Evolutionary conservation across 257 asterid species (phyloP), one percentile per base, ranked within the genome.

Genomic region (Pogostemon cablin): DNA sequence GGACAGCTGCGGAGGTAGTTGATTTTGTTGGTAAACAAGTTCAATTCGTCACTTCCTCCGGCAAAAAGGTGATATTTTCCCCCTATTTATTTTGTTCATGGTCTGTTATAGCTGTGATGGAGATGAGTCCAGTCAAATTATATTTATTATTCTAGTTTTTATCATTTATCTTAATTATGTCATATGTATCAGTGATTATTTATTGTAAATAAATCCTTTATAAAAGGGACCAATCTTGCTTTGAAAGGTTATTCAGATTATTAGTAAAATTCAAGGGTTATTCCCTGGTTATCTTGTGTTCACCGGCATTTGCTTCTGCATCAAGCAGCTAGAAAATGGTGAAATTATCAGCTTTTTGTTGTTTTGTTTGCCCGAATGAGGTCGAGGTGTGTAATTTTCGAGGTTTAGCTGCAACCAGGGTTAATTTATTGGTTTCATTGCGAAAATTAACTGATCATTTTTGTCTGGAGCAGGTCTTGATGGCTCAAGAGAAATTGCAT

Each of bases 1-100:
- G 98, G 99, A 82, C 78, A 49, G 85, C 81, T 61, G 99, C 97
- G 42, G 91, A 88, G 81, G 96, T 89, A 35, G 62, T 79, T 62
- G 95, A 81, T 68, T 80, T 89, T 69, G 69, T 79, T 39, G 96
- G 95, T 15, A 89, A 86, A 81, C 91, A 89, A 72, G 95, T 88
- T 80, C 90, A 86, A 76, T 74, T 95, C 10, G 79, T 88, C 65
- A 88, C 98, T 72, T 75, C 77, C 11, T 39, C 86, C 64, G 92
- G 93, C 41, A 89, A 86, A 72, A 91, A 95, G 96, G 98, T 95
- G 58, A 63, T 46, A 32, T 20, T 39, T 62, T 40, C 37, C 38
- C 67, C 67, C 67, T 7, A 40, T 40, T 49, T 60, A 34, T 32
- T 5, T 25, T 35, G 52, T 6, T 25, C 6, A 54, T 46, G 34